A percentile compares a stretch with the other conserved stretches of the same genome.
phyloP scores from a whole-genome alignment of 2,329 filamentous ascomycete genomes.

The Plectosphaerella sp. region DNA sequence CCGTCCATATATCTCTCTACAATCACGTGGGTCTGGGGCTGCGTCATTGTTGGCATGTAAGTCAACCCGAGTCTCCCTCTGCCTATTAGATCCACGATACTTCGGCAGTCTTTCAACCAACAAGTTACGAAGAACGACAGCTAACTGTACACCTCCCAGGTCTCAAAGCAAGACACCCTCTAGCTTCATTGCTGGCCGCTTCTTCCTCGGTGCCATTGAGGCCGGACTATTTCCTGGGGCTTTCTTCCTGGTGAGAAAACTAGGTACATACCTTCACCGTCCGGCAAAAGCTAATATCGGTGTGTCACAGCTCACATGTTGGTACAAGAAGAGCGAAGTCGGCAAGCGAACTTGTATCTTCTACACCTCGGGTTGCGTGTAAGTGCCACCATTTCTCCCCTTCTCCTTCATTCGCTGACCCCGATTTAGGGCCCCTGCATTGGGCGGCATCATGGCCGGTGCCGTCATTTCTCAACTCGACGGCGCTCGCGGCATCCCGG shows the following conservation, averaged over 20 bases:
- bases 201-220: slow-evolving; percentile 43
- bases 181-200: slow-evolving; percentile 27
- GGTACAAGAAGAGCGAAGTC: slow-evolving; percentile 44
- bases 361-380: slow-evolving; percentile 47
- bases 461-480: slow-evolving; percentile 29
- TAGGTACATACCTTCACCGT: too few species aligned
- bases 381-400: too few species aligned
- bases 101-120: too few species aligned
- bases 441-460: slow-evolving; percentile 34
- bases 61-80: neutral
- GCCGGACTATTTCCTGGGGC: slow-evolving; percentile 46
- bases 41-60: slow-evolving; percentile 23
- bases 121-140: too few species aligned
- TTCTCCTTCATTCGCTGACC: too few species aligned
- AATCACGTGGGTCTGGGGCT: slow-evolving; percentile 10
- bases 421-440: slow-evolving; percentile 28
- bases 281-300: too few species aligned
- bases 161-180: neutral
- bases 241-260: slow-evolving; percentile 37
- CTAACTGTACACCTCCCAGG: too few species aligned
- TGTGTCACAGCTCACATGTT: slow-evolving; percentile 31
- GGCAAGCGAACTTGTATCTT: slow-evolving; percentile 52
- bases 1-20: slow-evolving; percentile 18
- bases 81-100: too few species aligned
- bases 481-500: slow-evolving; percentile 18